phyloP scores from a whole-genome alignment of 2,329 filamentous ascomycete genomes.

The Fusarium aywerte region DNA sequence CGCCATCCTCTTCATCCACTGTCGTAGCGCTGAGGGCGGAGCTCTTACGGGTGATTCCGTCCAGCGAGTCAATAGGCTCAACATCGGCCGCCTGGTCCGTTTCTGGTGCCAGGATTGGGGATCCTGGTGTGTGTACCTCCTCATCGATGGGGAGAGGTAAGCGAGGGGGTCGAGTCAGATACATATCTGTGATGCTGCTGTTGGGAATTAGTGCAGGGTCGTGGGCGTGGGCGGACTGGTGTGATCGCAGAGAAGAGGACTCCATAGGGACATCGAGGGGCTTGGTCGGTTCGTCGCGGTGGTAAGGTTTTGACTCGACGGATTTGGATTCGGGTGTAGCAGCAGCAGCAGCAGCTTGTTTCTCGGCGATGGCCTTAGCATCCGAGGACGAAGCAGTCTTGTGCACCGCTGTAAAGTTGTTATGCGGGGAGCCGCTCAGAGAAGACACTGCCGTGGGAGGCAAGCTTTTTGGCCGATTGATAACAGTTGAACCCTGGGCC shows the following conservation, averaged over 20 bases:
- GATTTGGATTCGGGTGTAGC: constrained; percentile 14
- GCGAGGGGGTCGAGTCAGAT: constrained; percentile 79
- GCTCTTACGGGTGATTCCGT: constrained; percentile 62
- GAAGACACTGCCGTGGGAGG: constrained; percentile 62
- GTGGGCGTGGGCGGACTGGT: constrained; percentile 50
- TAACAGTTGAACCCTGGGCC: constrained; percentile 66
- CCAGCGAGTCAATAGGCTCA: constrained; percentile 62
- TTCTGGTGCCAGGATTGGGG: constrained; percentile 82
- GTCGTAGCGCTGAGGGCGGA: constrained; percentile 71
- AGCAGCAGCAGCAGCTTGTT: constrained; percentile 13
- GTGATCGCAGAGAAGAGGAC: constrained; percentile 52
- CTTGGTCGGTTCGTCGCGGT: constrained; percentile 58
- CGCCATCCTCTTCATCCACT: constrained; percentile 80
- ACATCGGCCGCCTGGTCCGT: constrained; percentile 66
- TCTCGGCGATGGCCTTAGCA: constrained; percentile 21
- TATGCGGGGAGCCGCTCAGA: constrained; percentile 60
- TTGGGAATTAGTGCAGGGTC: constrained; percentile 61
- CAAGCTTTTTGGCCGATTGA: constrained; percentile 59
- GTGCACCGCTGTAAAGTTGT: constrained; percentile 48
- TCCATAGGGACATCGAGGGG: constrained; percentile 68
- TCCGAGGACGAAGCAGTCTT: constrained; percentile 40
- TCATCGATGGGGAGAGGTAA: constrained; percentile 94
- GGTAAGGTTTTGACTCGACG: constrained; percentile 26
- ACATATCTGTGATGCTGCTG: constrained; percentile 72
- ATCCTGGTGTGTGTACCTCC: constrained; percentile 88